Conservation (phyloP, 352 stramenopile genomes). For the Globisporangium nodosum region DNA sequence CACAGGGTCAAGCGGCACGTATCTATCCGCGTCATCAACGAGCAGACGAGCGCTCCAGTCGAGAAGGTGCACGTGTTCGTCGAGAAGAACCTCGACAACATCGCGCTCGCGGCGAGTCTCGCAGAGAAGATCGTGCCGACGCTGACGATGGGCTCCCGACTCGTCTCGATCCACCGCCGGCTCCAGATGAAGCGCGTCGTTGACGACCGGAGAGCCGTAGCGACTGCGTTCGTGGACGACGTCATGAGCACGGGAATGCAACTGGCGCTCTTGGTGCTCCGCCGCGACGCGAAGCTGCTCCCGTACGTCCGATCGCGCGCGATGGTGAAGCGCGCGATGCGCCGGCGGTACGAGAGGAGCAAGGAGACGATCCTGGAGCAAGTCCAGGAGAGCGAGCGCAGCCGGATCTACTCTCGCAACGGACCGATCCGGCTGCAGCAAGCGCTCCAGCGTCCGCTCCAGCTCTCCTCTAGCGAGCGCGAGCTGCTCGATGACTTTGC, state of each 20-base stretch:
- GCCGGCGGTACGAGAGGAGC: conserved; percentile 36
- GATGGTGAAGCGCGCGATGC: conserved; percentile 43
- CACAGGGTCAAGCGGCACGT: conserved; percentile 44
- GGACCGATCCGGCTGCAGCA: conserved; percentile 44
- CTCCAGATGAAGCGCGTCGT: conserved; percentile 44
- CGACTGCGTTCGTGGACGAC: conserved; percentile 24
- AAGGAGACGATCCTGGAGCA: conserved; percentile 31
- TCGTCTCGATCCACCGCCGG: conserved; percentile 54
- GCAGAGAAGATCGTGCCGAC: conserved; percentile 59
- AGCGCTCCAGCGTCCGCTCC: conserved; percentile 22
- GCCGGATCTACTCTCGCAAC: conserved; percentile 46
- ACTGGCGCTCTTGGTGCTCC: conserved; percentile 24
- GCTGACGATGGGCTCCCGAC: conserved; percentile 52
- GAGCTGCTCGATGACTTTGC: conserved; percentile 42
- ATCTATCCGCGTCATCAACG: conserved; percentile 43
- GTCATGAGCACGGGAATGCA: conserved; percentile 28
- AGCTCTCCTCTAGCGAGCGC: conserved; percentile 40
- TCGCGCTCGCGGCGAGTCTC: conserved; percentile 31
- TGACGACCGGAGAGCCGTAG: conserved; percentile 25
- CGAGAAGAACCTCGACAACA: conserved; percentile 43
- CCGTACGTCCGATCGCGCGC: conserved; percentile 35
- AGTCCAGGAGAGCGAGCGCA: conserved; percentile 51
- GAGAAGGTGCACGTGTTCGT: conserved; percentile 52
- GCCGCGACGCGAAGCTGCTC: conserved; percentile 39
- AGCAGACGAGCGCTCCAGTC: conserved; percentile 41